Percentiles rank a stretch among this genome's conserved stretches.
phyloP scores from a whole-genome alignment of 805 yeast species.

The Torulaspora quercuum region DNA sequence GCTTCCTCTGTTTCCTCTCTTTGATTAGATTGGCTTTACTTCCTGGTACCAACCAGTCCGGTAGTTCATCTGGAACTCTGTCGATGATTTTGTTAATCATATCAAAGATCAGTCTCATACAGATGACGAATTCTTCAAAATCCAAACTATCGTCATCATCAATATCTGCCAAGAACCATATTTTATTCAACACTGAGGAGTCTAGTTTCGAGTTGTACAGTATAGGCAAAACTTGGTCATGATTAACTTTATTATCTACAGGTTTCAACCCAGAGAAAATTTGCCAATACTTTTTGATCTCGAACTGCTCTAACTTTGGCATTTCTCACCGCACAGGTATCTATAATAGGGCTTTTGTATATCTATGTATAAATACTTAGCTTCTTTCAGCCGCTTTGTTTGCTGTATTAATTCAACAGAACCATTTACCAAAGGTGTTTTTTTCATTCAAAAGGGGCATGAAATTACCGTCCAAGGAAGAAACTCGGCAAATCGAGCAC shows the following conservation, averaged over 20 bases:
- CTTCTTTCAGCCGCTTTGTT: too few relatives aligned
- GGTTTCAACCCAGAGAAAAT: conserved; percentile 90
- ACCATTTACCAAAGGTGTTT: too few relatives aligned
- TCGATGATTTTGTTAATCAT: conserved; percentile 68
- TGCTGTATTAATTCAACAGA: too few relatives aligned
- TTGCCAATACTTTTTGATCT: conserved; percentile 96
- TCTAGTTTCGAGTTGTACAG: conserved; percentile 83
- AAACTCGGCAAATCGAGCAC: background rate
- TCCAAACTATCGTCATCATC: conserved; percentile 90
- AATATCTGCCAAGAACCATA: conserved; percentile 92
- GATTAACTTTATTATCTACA: conserved; percentile 68
- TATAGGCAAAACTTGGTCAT: conserved; percentile 80
- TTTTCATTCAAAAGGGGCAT: conserved; percentile 7
- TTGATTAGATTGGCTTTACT: conserved; percentile 80
- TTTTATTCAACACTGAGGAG: conserved; percentile 69
- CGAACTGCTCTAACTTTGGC: conserved; percentile 89
- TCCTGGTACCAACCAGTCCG: conserved; percentile 91
- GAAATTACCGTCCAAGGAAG: background rate
- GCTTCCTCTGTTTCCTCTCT: conserved; percentile 66
- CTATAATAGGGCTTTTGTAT: too few relatives aligned
- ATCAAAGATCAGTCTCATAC: conserved; percentile 94
- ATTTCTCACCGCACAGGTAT: conserved; percentile 18
- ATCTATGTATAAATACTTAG: too few relatives aligned
- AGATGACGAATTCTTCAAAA: conserved; percentile 96
- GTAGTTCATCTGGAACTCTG: conserved; percentile 67